Base-by-base conservation (phyloP, 1,139 yeast genomes). In the Candida buenavistaensis region DNA sequence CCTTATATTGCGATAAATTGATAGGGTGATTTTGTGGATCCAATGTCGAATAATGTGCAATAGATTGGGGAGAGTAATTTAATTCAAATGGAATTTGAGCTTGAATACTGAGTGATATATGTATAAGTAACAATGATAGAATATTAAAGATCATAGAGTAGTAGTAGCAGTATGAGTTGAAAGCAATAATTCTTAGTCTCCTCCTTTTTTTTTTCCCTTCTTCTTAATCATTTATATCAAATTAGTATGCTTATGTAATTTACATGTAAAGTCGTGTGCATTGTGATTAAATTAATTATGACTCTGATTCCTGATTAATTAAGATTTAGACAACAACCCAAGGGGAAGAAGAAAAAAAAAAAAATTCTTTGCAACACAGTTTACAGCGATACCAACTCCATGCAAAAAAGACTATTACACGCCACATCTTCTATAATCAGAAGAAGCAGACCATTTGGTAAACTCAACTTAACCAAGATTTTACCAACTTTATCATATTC, bases 1-100 rank as follows among this genome's bases (percentile, higher is more conserved):
- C 67, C 16, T 59, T 56, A 49, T 82, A 83, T 41, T 74, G 77
- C 0, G 45, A 16, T 24, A 78, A 57, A 43, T 75, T 62, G n/a
- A 78, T 58, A 1, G 80, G 80, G 53, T 64, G 65, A 8, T 60
- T 53, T 3, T 39, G 28, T 5, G 39, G 33, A 16, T 39, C 31
- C n/a, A 54, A n/a, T 2, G 37, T 25, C 2, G 54, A 37, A 33
- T 45, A 53, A 35, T 55, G 59, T 10, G 37, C 22, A 20, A 32
- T 35, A n/a, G 34, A 23, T 6, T 11, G 23, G 9, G 7, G 15
- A 38, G 11, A 23, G n/a, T n/a, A n/a, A n/a, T n/a, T n/a, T n/a
- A n/a, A n/a, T n/a, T 23, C 22, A 21, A 45, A 44, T 19, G 49
- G 47, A 5, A 45, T 21, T 27, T 45, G 49, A 9, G 42, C 33